These are phyloP conservation scores for Sequoia sempervirens DNA, from an alignment of 75 land plant genomes.

Conservation along the genomic window DNA sequence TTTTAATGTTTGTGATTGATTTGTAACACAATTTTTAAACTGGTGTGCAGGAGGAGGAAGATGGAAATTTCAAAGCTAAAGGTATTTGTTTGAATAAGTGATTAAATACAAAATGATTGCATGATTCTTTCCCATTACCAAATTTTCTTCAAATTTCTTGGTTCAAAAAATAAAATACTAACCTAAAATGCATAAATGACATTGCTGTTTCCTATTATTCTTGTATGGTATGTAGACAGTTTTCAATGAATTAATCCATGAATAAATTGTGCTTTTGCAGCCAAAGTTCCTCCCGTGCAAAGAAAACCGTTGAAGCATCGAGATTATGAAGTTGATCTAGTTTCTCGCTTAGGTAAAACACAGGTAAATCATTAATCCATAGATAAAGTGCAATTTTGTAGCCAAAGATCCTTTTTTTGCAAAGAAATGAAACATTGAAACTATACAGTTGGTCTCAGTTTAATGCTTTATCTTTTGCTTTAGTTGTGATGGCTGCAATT, in stretches of 20 bases:
- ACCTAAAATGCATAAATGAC: neutral
- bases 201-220: neutral
- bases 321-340: conserved; percentile 95
- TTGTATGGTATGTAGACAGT: neutral
- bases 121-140: neutral
- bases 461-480: neutral
- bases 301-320: conserved; percentile 95
- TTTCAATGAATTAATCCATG: neutral
- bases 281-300: conserved; percentile 79
- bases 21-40: neutral
- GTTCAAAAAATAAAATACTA: neutral
- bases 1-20: neutral
- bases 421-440: conserved; percentile 94
- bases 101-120: neutral
- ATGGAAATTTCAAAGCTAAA: conserved; percentile 50
- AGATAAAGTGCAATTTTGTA: conserved; percentile 12
- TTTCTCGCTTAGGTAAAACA: conserved; percentile 93
- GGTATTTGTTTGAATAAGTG: conserved; percentile 21
- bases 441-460: conserved; percentile 77
- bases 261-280: conserved; percentile 19
- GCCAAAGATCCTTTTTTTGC: conserved; percentile 68
- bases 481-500: neutral
- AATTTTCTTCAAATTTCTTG: neutral
- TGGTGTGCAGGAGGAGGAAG: conserved; percentile 39
- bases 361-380: conserved; percentile 43